These are phyloP conservation scores for Rubus parviflorus DNA, from an alignment of 306 rosid species.

Conservation along the genomic window DNA sequence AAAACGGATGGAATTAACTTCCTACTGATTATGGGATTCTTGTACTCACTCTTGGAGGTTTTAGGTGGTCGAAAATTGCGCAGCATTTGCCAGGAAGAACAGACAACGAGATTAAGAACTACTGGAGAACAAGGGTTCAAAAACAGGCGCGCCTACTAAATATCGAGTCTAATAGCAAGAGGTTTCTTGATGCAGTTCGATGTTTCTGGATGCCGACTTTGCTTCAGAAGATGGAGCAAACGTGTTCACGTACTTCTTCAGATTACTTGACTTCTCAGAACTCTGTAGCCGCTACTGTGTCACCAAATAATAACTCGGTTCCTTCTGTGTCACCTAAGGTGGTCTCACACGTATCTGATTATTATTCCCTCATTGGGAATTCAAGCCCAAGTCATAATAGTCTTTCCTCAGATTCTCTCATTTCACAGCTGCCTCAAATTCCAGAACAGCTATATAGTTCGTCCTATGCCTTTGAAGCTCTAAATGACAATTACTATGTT, in stretches of 20 bases:
- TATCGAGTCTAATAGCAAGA: slow-evolving; percentile 73
- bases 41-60: background rate
- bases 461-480: slow-evolving; percentile 33
- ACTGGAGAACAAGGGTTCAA: slow-evolving; percentile 91
- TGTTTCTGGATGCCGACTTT: slow-evolving; percentile 84
- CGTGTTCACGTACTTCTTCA: slow-evolving; percentile 28
- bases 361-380: slow-evolving; percentile 13
- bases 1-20: too few relatives aligned
- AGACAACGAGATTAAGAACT: slow-evolving; percentile 90
- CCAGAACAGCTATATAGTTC: slow-evolving; percentile 28
- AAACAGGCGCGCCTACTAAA: slow-evolving; percentile 89
- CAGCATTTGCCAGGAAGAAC: slow-evolving; percentile 93
- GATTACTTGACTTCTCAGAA: slow-evolving; percentile 38
- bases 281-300: slow-evolving; percentile 25
- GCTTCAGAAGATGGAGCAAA: slow-evolving; percentile 68
- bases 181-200: slow-evolving; percentile 66
- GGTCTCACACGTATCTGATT: slow-evolving; percentile 25
- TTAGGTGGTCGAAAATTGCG: slow-evolving; percentile 91
- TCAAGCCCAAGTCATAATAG: slow-evolving; percentile 22
- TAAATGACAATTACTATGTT: slow-evolving; percentile 24
- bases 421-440: slow-evolving; percentile 40
- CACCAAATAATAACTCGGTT: background rate
- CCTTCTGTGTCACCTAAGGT: slow-evolving; percentile 26
- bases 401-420: slow-evolving; percentile 40
- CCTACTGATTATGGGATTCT: too few relatives aligned